A percentile compares a stretch with the other conserved stretches of the same genome.
phyloP scores from a whole-genome alignment of 768 basidiomycete genomes.

The Macrolepiota dolichaula region DNA sequence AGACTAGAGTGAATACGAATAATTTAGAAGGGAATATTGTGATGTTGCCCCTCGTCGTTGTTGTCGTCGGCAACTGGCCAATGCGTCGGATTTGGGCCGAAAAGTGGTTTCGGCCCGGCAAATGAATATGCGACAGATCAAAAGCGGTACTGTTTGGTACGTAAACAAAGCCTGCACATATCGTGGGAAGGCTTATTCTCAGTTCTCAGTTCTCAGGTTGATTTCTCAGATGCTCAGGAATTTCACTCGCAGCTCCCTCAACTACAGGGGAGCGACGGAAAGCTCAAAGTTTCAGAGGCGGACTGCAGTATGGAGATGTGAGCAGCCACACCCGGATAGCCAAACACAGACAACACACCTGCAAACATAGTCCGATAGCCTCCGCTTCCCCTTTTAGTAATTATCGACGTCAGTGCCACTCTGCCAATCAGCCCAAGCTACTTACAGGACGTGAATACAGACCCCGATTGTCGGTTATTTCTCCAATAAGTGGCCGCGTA shows the following conservation, averaged over 20 bases:
- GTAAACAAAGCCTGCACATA: constrained; percentile 29
- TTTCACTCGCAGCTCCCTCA: background rate
- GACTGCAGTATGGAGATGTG: constrained; percentile 1
- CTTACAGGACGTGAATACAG: background rate
- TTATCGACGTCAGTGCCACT: constrained; percentile 4
- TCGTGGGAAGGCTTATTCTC: constrained; percentile 15
- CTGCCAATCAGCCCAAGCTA: constrained; percentile 1
- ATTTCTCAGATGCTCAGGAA: background rate
- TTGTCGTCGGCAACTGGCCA: constrained; percentile 53
- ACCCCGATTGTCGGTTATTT: background rate
- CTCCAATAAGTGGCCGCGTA: background rate
- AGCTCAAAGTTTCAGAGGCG: background rate
- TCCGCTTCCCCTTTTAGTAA: constrained; percentile 5
- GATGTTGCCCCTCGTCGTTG: constrained; percentile 41
- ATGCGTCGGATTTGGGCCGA: constrained; percentile 62
- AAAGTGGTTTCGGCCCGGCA: constrained; percentile 58
- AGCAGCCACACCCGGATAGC: background rate
- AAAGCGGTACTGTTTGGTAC: constrained; percentile 33
- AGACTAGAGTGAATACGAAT: constrained; percentile 29
- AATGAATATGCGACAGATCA: constrained; percentile 33
- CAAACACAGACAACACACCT: constrained; percentile 11
- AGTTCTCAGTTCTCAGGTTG: constrained; percentile 7
- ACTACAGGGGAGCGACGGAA: background rate
- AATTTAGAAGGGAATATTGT: constrained; percentile 31
- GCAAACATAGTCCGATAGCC: constrained; percentile 6